phyloP scores from a whole-genome alignment of 106 monocot genomes.

The Allium sativum region DNA sequence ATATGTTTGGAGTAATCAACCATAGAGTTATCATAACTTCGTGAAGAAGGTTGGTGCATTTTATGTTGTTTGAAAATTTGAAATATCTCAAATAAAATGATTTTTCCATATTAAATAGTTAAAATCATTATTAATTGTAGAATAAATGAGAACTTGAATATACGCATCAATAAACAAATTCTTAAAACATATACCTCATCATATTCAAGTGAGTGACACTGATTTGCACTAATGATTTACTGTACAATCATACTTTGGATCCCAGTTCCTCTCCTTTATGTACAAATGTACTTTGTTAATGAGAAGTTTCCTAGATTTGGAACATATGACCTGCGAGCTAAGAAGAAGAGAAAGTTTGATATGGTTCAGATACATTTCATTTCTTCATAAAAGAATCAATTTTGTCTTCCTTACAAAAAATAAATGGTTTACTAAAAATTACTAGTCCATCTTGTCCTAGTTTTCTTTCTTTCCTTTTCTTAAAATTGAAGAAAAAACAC shows the following conservation, averaged over 20 bases:
- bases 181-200: slow-evolving; percentile 38
- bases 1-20: slow-evolving; percentile 77
- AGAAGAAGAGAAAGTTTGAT: slow-evolving; percentile 14
- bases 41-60: slow-evolving; percentile 64
- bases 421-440: no score
- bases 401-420: no score
- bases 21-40: slow-evolving; percentile 42
- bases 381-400: no score
- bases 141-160: no score
- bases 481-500: no score
- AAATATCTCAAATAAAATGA: slow-evolving; percentile 61
- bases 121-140: neutral
- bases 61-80: slow-evolving; percentile 86
- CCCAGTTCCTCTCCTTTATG: slow-evolving; percentile 78
- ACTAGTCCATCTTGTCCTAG: no score
- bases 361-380: no score
- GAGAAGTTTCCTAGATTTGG: slow-evolving; percentile 71
- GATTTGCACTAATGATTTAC: slow-evolving; percentile 56
- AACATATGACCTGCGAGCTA: slow-evolving; percentile 43
- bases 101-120: slow-evolving; percentile 42
- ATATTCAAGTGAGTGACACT: slow-evolving; percentile 44
- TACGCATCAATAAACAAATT: no score
- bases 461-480: no score
- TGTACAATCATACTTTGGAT: slow-evolving; percentile 90
- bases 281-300: slow-evolving; percentile 76